Evolutionary conservation across 495 filamentous ascomycete genomes (phyloP).

Genomic region (Apodospora peruviana): DNA sequence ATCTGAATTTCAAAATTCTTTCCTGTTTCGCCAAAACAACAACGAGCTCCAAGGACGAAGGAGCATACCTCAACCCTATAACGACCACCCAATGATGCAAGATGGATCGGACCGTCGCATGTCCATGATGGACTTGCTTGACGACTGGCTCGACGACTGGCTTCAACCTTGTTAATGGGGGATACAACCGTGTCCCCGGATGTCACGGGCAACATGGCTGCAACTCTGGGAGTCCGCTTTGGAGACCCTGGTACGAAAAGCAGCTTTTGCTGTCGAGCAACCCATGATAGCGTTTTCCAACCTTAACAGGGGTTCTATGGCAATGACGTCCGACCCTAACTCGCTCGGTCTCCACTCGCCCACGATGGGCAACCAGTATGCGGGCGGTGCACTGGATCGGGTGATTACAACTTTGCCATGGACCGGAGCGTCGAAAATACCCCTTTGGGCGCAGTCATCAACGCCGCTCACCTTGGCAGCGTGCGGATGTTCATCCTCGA

Average conservation of each 20-base stretch:
- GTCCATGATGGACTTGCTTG: constrained; percentile 47
- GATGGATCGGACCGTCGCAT: constrained; percentile 31
- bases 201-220: constrained; percentile 42
- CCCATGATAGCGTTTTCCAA: constrained; percentile 43
- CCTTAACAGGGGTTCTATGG: constrained; percentile 41
- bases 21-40: constrained; percentile 52
- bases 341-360: constrained; percentile 29
- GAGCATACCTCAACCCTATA: constrained; percentile 49
- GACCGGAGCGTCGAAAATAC: constrained; percentile 23
- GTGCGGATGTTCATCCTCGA: too few relatives aligned
- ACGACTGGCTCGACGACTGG: constrained; percentile 18
- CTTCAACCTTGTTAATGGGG: constrained; percentile 24
- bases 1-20: too few relatives aligned
- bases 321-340: constrained; percentile 36
- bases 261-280: too few relatives aligned
- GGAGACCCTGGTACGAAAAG: too few relatives aligned
- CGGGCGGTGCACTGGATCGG: constrained; percentile 4
- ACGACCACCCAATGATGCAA: constrained; percentile 18
- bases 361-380: constrained; percentile 14
- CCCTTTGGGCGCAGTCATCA: constrained; percentile 9
- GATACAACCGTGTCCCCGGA: constrained; percentile 36
- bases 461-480: too few relatives aligned
- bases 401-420: constrained; percentile 24
- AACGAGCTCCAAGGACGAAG: constrained; percentile 49
- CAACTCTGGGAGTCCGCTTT: too few relatives aligned